These are phyloP conservation scores for Stachybotrys chartarum DNA, from an alignment of 2,329 filamentous ascomycete species.

Conservation along the genomic window DNA sequence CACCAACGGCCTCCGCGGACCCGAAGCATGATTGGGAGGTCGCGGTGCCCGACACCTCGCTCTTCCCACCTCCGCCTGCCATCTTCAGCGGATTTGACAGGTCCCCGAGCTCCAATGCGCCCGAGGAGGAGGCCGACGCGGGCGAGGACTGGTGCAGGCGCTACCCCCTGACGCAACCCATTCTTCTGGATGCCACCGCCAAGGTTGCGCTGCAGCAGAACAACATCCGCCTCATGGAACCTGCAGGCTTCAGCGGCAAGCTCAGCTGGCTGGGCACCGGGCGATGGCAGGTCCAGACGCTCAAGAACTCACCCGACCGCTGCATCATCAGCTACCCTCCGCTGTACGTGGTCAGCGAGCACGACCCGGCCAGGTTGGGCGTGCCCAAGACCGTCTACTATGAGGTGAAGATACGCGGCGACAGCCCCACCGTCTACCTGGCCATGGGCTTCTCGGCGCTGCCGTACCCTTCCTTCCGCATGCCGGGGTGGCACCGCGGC, in stretches of 20 bases:
- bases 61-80: slow-evolving; percentile 66
- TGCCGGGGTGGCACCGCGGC: slow-evolving; percentile 76
- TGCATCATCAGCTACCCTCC: slow-evolving; percentile 63
- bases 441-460: slow-evolving; percentile 65
- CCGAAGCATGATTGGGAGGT: slow-evolving; percentile 61
- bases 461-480: slow-evolving; percentile 69
- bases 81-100: slow-evolving; percentile 56
- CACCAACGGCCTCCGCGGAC: slow-evolving; percentile 15
- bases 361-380: slow-evolving; percentile 43
- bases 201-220: slow-evolving; percentile 39
- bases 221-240: slow-evolving; percentile 48
- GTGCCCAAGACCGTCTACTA: slow-evolving; percentile 57
- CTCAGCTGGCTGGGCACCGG: slow-evolving; percentile 40
- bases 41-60: slow-evolving; percentile 63
- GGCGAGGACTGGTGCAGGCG: slow-evolving; percentile 59
- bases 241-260: slow-evolving; percentile 38
- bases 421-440: slow-evolving; percentile 42
- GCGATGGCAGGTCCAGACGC: slow-evolving; percentile 40
- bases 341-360: slow-evolving; percentile 55
- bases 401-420: slow-evolving; percentile 52
- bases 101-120: slow-evolving; percentile 65
- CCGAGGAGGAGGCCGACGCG: slow-evolving; percentile 52
- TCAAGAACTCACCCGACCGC: slow-evolving; percentile 45
- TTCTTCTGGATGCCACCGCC: slow-evolving; percentile 38
- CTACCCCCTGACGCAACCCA: slow-evolving; percentile 51